Conservation (phyloP, 208 protist species). For the Trypanosoma scelopori region DNA sequence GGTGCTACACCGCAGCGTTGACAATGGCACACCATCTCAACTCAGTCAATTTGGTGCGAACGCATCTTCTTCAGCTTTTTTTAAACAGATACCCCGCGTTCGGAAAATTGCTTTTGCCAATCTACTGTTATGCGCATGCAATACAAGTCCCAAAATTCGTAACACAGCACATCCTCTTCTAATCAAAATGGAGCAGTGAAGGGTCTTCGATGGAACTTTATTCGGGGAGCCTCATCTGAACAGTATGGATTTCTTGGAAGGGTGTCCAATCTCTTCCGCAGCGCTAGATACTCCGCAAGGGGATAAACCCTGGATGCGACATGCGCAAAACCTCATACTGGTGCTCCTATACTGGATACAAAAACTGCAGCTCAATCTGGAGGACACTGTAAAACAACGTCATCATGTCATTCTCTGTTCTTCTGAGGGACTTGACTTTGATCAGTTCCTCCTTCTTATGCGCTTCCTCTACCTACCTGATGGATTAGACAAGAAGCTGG, state of each 20-base stretch:
- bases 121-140: constrained; percentile 2
- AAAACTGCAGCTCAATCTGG: neutral
- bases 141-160: constrained; percentile 8
- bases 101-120: constrained; percentile 4
- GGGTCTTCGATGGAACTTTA: constrained; percentile 2
- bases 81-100: constrained; percentile 5
- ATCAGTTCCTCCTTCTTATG: neutral
- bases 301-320: neutral
- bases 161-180: constrained; percentile 9
- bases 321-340: neutral
- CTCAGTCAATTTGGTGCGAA: constrained; percentile 2
- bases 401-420: constrained; percentile 7
- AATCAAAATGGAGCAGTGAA: constrained; percentile 11
- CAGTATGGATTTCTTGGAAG: constrained; percentile 14
- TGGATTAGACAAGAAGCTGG: no score
- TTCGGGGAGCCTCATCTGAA: constrained; percentile 2
- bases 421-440: constrained; percentile 10
- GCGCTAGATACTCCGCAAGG: neutral
- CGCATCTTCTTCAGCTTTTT: constrained; percentile 16
- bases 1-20: constrained; percentile 4
- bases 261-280: constrained; percentile 2
- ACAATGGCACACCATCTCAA: constrained; percentile 16
- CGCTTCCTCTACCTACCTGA: neutral
- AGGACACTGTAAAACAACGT: neutral
- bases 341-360: constrained; percentile 6